A percentile compares a stretch with the other conserved stretches of the same genome.
These are phyloP conservation scores for Aspergillus hancockii DNA, from an alignment of 495 filamentous ascomycete genomes.

Conservation along the genomic window DNA sequence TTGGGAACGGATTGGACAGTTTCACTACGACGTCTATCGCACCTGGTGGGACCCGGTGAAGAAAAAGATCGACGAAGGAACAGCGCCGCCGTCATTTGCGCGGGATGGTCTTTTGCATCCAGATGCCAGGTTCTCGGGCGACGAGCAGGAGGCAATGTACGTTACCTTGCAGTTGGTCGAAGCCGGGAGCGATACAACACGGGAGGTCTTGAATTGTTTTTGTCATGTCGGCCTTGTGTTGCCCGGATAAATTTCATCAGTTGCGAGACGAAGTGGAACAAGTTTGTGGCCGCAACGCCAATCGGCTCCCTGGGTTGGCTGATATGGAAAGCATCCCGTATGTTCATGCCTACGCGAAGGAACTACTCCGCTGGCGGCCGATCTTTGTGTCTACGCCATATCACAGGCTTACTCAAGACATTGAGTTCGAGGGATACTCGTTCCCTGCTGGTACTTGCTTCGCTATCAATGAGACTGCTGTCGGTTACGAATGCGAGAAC, in stretches of 20 bases:
- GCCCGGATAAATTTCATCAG: conserved; percentile 29
- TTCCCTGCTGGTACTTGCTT: conserved; percentile 48
- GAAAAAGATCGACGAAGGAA: conserved; percentile 22
- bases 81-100: conserved; percentile 29
- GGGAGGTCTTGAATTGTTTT: conserved; percentile 40
- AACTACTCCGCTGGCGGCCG: conserved; percentile 37
- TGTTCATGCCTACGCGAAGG: conserved; percentile 33
- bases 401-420: conserved; percentile 39
- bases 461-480: conserved; percentile 35
- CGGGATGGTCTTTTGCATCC: conserved; percentile 36
- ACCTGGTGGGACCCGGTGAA: conserved; percentile 38
- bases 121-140: conserved; percentile 37
- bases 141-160: conserved; percentile 48
- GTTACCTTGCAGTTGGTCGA: conserved; percentile 38
- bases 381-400: conserved; percentile 33
- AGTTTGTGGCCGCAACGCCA: conserved; percentile 27
- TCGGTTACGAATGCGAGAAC: conserved; percentile 31
- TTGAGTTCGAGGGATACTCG: conserved; percentile 52
- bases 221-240: conserved; percentile 33
- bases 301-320: conserved; percentile 33
- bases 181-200: conserved; percentile 49
- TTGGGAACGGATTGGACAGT: conserved; percentile 32
- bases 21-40: conserved; percentile 33
- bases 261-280: conserved; percentile 40
- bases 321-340: conserved; percentile 34